Conservation (phyloP, 2,329 filamentous ascomycete species). For the Trichoderma aggressivum region DNA sequence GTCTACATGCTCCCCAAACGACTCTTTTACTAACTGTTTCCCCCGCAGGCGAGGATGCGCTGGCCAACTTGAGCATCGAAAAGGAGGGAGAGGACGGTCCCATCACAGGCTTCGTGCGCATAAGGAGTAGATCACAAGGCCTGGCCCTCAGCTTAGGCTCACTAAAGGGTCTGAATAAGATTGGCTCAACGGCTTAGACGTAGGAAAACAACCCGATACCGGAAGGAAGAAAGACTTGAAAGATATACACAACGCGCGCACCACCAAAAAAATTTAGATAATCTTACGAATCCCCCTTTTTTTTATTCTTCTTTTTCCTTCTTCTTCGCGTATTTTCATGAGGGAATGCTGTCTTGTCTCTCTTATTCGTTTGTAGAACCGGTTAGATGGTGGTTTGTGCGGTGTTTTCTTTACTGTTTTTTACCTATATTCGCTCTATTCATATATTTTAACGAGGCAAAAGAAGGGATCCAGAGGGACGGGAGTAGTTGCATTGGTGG, state of each 20-base stretch:
- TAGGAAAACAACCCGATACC: slow-evolving; percentile 19
- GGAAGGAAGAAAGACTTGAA: slow-evolving; percentile 5
- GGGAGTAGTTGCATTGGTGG: background rate
- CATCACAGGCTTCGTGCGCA: slow-evolving; percentile 95
- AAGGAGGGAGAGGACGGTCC: slow-evolving; percentile 94
- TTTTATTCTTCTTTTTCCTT: background rate
- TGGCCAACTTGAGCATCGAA: slow-evolving; percentile 96
- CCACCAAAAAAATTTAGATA: slow-evolving; percentile 17
- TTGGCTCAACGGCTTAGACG: slow-evolving; percentile 42
- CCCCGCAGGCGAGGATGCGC: slow-evolving; percentile 82
- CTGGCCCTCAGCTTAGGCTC: slow-evolving; percentile 90
- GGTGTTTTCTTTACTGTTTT: background rate
- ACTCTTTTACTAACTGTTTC: background rate
- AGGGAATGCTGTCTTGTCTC: background rate
- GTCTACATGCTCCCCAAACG: background rate
- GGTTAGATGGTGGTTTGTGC: slow-evolving; percentile 2
- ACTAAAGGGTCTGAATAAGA: slow-evolving; percentile 90
- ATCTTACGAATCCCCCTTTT: slow-evolving; percentile 7
- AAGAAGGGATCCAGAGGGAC: background rate
- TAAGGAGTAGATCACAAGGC: slow-evolving; percentile 94
- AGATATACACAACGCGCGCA: background rate
- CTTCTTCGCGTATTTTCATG: background rate
- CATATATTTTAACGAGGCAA: background rate
- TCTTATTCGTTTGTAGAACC: background rate
- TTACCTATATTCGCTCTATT: background rate